Conservation (phyloP, 495 filamentous ascomycete genomes). For the Trichoderma reesei region DNA sequence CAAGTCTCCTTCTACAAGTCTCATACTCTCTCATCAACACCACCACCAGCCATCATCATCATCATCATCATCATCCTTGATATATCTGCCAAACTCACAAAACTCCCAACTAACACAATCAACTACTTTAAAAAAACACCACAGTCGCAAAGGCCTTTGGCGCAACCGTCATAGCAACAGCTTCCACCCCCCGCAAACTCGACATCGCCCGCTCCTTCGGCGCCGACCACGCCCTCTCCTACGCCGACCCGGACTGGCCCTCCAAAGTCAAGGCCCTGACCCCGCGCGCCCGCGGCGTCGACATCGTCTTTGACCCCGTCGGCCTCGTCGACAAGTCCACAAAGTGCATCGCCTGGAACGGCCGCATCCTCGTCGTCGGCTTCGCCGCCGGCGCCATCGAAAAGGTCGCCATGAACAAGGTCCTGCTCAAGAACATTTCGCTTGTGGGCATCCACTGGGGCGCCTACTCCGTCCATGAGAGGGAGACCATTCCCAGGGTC, state of each 20-base stretch:
- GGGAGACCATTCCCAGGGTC: conserved; percentile 56
- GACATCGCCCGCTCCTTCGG: conserved; percentile 65
- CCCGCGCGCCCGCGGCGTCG: conserved; percentile 63
- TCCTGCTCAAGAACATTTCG: conserved; percentile 87
- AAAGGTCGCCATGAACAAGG: conserved; percentile 84
- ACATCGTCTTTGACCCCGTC: conserved; percentile 87
- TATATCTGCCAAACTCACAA: too few species aligned
- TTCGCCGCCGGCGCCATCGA: conserved; percentile 87
- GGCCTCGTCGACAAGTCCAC: conserved; percentile 74
- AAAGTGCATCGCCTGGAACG: conserved; percentile 89
- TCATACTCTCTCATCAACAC: background rate
- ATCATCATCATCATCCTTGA: background rate
- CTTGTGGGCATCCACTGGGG: conserved; percentile 91
- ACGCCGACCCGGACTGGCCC: conserved; percentile 61
- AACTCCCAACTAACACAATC: background rate
- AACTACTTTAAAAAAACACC: background rate
- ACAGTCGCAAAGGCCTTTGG: conserved; percentile 76
- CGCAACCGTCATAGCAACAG: conserved; percentile 83
- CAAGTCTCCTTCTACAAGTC: background rate
- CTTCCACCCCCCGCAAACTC: conserved; percentile 66
- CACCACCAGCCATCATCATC: background rate
- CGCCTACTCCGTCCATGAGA: conserved; percentile 64
- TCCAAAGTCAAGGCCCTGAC: conserved; percentile 67
- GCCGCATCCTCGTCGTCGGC: conserved; percentile 74
- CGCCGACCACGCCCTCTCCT: conserved; percentile 76